Percentiles rank a stretch among this genome's conserved stretches.
Evolutionary conservation across 345 rosid species (phyloP).

Genomic region (Rhodomyrtus tomentosa): DNA sequence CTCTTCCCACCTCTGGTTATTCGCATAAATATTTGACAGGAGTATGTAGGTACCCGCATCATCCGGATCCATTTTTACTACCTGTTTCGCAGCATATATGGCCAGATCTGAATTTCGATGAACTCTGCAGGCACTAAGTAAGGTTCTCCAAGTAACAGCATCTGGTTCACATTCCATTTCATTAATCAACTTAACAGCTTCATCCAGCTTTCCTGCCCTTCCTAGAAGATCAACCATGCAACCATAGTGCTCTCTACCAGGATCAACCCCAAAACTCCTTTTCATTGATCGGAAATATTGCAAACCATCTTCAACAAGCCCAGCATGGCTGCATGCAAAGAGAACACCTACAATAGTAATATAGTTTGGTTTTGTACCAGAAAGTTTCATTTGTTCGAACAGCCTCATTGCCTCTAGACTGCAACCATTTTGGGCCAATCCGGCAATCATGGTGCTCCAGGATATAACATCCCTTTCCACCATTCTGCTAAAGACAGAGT

Average conservation of each 20-base stretch:
- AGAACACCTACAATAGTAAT: conserved; percentile 51
- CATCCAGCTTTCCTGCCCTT: conserved; percentile 54
- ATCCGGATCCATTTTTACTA: conserved; percentile 41
- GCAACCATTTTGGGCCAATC: conserved; percentile 63
- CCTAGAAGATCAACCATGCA: conserved; percentile 78
- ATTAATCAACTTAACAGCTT: conserved; percentile 42
- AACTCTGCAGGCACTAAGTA: conserved; percentile 60
- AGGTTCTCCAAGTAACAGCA: conserved; percentile 54
- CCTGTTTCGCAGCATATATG: conserved; percentile 39
- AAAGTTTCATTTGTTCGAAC: conserved; percentile 41
- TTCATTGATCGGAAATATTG: conserved; percentile 50
- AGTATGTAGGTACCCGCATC: conserved; percentile 58
- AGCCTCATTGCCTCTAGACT: conserved; percentile 47
- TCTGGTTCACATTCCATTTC: conserved; percentile 57
- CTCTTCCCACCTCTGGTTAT: conserved; percentile 48
- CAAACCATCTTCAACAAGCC: conserved; percentile 55
- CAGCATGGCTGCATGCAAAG: conserved; percentile 75
- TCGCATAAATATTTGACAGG: conserved; percentile 67
- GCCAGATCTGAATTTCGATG: conserved; percentile 47
- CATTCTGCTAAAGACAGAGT: conserved; percentile 30
- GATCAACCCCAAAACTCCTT: conserved; percentile 43
- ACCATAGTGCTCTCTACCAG: conserved; percentile 59
- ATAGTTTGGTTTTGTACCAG: conserved; percentile 43
- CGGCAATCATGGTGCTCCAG: conserved; percentile 78
- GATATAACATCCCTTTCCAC: conserved; percentile 52